Evolutionary conservation across 2,329 filamentous ascomycete species (phyloP).

Genomic region (Acephala macrosclerotiorum): DNA sequence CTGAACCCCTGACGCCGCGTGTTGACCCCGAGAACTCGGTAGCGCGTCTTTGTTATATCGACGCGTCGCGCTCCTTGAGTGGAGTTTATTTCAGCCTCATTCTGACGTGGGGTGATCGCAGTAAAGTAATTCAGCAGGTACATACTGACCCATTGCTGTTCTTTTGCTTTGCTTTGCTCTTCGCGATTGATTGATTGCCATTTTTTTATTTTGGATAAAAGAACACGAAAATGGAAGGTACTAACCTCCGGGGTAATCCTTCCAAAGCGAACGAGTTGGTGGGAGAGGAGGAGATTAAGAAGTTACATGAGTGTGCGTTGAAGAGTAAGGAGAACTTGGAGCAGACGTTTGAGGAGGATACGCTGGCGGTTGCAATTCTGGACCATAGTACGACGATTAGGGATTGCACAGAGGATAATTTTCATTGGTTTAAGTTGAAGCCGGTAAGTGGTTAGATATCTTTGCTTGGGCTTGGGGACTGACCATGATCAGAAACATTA

Average conservation of each 20-base stretch:
- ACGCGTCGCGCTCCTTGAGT: background rate
- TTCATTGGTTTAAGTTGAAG: conserved; percentile 8
- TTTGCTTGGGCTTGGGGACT: background rate
- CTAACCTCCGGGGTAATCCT: background rate
- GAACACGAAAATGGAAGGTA: background rate
- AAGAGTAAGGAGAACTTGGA: background rate
- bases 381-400: background rate
- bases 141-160: background rate
- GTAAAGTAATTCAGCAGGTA: background rate
- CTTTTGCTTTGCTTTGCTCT: background rate
- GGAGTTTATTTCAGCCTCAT: conserved; percentile 4
- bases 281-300: background rate
- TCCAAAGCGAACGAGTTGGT: background rate
- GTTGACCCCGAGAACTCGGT: background rate
- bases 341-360: conserved; percentile 1
- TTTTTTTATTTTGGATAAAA: background rate
- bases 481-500: background rate
- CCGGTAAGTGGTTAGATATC: background rate
- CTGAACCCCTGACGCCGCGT: background rate
- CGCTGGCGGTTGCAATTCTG: conserved; percentile 2
- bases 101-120: background rate
- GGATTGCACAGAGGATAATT: background rate
- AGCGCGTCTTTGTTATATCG: background rate
- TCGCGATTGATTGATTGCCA: no score
- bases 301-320: background rate